These are phyloP conservation scores for Psilocybe sp. DNA, from an alignment of 768 basidiomycete genomes.

Conservation along the genomic window DNA sequence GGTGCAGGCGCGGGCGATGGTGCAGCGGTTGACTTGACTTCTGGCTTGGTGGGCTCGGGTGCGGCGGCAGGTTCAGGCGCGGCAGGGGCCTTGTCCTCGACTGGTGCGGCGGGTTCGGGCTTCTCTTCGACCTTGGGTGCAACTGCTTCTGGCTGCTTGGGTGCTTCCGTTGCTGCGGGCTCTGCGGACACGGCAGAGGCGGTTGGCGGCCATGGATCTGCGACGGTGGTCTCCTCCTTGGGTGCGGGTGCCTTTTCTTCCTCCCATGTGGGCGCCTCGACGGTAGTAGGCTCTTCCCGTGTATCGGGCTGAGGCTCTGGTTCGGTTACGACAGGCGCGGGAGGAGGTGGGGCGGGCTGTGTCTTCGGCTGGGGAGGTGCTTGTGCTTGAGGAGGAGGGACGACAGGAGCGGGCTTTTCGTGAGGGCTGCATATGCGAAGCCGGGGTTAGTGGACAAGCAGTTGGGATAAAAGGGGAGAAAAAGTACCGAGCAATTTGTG, in stretches of 20 bases:
- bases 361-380: slow-evolving; percentile 22
- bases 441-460: slow-evolving; percentile 6
- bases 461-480: slow-evolving; percentile 1
- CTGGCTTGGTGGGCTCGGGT: slow-evolving; percentile 25
- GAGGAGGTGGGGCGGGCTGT: slow-evolving; percentile 29
- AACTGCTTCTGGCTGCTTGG: not conserved
- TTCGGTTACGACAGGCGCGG: slow-evolving; percentile 32
- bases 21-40: slow-evolving; percentile 34
- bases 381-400: slow-evolving; percentile 31
- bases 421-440: slow-evolving; percentile 43
- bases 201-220: slow-evolving; percentile 33
- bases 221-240: slow-evolving; percentile 26
- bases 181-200: slow-evolving; percentile 14
- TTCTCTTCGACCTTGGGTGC: slow-evolving; percentile 11
- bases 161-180: slow-evolving; percentile 10
- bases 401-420: slow-evolving; percentile 58
- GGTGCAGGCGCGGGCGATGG: slow-evolving; percentile 28
- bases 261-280: slow-evolving; percentile 67
- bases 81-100: slow-evolving; percentile 20
- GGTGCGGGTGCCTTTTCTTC: slow-evolving; percentile 49
- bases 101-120: slow-evolving; percentile 27
- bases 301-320: slow-evolving; percentile 38
- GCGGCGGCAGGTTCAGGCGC: slow-evolving; percentile 27
- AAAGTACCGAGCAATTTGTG: slow-evolving; percentile 74
- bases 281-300: slow-evolving; percentile 76